phyloP scores from a whole-genome alignment of 495 filamentous ascomycete species.

The Polyplosphaeria fusca region DNA sequence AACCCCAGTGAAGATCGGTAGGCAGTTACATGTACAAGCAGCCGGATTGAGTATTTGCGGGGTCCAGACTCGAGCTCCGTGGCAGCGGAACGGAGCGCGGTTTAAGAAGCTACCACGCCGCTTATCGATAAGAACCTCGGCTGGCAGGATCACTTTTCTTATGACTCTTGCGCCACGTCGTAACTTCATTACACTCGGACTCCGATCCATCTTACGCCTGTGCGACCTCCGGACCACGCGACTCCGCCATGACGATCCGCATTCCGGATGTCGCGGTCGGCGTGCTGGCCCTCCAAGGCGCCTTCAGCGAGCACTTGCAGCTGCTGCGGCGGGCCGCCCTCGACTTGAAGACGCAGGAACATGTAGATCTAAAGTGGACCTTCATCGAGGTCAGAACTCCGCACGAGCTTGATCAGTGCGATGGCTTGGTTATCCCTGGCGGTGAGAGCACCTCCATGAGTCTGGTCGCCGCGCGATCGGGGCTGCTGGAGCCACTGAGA shows the following conservation, averaged over 20 bases:
- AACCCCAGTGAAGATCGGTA: no score
- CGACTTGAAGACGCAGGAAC: slow-evolving; percentile 28
- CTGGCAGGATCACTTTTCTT: not conserved
- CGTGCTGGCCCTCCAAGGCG: slow-evolving; percentile 89
- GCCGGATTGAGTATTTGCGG: no score
- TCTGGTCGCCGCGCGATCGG: slow-evolving; percentile 75
- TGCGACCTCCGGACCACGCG: not conserved
- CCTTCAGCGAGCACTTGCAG: slow-evolving; percentile 83
- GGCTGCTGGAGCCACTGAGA: slow-evolving; percentile 77
- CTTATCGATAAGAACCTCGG: slow-evolving; percentile 20
- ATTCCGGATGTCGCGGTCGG: slow-evolving; percentile 59
- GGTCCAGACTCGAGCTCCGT: no score
- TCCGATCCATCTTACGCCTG: slow-evolving; percentile 6
- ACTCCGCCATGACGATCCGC: slow-evolving; percentile 17
- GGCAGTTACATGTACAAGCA: no score
- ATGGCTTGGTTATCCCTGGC: slow-evolving; percentile 85
- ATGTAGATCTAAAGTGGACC: slow-evolving; percentile 47
- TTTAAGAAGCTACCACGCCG: not conserved
- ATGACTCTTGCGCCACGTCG: slow-evolving; percentile 14
- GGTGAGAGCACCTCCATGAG: slow-evolving; percentile 95
- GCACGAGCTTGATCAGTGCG: slow-evolving; percentile 65
- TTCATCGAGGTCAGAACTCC: slow-evolving; percentile 80
- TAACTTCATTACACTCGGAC: slow-evolving; percentile 8
- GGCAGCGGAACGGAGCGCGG: slow-evolving; percentile 4
- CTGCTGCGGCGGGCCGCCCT: slow-evolving; percentile 66